A percentile compares a stretch with the other conserved stretches of the same genome.
phyloP scores from a whole-genome alignment of 768 basidiomycete genomes.

The Trametopsis cervina region DNA sequence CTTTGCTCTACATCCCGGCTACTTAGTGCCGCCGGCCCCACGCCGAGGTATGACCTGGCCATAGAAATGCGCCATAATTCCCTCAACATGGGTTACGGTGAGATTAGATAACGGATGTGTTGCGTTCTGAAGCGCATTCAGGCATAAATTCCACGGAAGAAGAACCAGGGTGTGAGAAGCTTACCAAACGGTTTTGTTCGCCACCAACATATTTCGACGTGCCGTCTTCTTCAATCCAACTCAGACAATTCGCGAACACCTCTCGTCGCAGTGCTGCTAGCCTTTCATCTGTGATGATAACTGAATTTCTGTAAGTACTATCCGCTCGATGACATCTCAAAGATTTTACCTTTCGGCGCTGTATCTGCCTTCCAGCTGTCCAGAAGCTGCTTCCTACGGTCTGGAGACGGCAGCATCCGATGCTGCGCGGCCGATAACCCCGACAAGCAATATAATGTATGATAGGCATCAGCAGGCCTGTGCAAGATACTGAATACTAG shows the following conservation, averaged over 20 bases:
- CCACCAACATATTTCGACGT: constrained; percentile 50
- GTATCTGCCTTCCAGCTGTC: constrained; percentile 13
- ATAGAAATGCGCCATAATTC: constrained; percentile 70
- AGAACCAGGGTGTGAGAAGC: constrained; percentile 20
- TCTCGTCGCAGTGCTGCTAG: constrained; percentile 31
- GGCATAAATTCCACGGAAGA: neutral
- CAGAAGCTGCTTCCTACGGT: constrained; percentile 13
- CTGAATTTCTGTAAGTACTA: neutral
- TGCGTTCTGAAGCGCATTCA: constrained; percentile 49
- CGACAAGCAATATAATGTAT: constrained; percentile 88
- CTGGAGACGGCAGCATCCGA: constrained; percentile 32
- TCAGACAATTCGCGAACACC: constrained; percentile 48
- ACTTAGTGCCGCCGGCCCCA: too few species aligned
- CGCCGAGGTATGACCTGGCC: constrained; percentile 42
- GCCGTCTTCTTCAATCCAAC: constrained; percentile 67
- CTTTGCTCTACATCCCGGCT: too few species aligned
- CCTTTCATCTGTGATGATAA: constrained; percentile 24
- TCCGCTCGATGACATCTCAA: too few species aligned
- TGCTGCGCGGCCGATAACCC: constrained; percentile 91
- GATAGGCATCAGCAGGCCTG: constrained; percentile 90
- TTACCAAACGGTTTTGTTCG: constrained; percentile 53
- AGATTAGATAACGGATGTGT: constrained; percentile 77
- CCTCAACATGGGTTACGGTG: constrained; percentile 58
- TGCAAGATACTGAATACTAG: neutral
- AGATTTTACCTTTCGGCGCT: constrained; percentile 6